These are phyloP conservation scores for Neophaeococcomyces mojaviensis DNA, from an alignment of 2,329 filamentous ascomycete genomes.

Conservation along the genomic window DNA sequence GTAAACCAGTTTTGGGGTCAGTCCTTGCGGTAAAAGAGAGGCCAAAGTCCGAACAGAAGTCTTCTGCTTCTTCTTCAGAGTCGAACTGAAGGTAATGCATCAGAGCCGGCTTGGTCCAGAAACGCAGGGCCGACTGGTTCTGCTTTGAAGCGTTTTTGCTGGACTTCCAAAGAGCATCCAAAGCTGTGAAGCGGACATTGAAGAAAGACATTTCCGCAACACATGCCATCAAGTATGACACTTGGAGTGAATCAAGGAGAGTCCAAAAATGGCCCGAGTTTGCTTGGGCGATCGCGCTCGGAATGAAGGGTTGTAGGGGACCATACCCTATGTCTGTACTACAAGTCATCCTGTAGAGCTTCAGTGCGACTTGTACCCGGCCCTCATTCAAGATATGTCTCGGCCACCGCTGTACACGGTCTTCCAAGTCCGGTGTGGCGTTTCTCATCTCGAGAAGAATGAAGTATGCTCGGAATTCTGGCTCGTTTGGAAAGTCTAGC, in stretches of 20 bases:
- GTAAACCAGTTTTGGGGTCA: constrained; percentile 30
- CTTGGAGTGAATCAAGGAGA: constrained; percentile 45
- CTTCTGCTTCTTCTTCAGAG: constrained; percentile 43
- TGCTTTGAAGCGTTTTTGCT: constrained; percentile 43
- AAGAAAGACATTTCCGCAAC: constrained; percentile 58
- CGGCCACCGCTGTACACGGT: constrained; percentile 51
- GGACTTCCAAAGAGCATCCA: constrained; percentile 48
- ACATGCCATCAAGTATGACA: constrained; percentile 58
- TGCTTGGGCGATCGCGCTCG: constrained; percentile 49
- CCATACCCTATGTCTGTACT: constrained; percentile 37
- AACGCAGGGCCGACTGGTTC: constrained; percentile 43
- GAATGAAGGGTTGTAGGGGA: constrained; percentile 41
- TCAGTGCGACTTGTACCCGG: constrained; percentile 49
- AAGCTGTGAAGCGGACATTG: constrained; percentile 47
- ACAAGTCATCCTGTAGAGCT: constrained; percentile 49
- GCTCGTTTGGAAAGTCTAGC: constrained; percentile 48
- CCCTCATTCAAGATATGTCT: constrained; percentile 42
- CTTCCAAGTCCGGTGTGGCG: constrained; percentile 48
- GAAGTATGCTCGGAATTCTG: constrained; percentile 58
- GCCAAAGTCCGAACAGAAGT: constrained; percentile 48
- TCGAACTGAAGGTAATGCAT: constrained; percentile 50
- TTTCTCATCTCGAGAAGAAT: constrained; percentile 50
- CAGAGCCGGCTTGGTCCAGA: constrained; percentile 50
- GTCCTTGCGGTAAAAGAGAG: constrained; percentile 39
- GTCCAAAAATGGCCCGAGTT: constrained; percentile 54